Evolutionary conservation across 73 alveolate genomes (phyloP).

Genomic region (Blepharisma japonicum): DNA sequence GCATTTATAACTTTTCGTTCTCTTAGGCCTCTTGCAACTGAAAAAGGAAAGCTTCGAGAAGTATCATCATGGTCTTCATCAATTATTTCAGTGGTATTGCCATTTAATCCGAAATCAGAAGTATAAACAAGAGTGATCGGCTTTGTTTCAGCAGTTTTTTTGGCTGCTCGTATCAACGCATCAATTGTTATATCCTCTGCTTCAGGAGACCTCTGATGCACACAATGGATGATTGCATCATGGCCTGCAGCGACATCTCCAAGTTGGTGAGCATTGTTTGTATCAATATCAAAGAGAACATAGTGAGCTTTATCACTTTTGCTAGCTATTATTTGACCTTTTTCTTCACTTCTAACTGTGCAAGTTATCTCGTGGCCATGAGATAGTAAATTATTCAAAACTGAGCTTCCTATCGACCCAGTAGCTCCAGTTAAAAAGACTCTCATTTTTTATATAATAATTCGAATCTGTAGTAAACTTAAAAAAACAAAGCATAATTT

Average conservation of each 20-base stretch:
- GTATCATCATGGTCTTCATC: no score
- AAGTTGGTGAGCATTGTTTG: neutral
- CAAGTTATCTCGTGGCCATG: conserved; percentile 1
- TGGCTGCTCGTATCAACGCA: conserved; percentile 10
- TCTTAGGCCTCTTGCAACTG: no score
- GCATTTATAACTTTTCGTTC: neutral
- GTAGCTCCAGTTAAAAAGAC: conserved; percentile 11
- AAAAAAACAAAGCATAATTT: no score
- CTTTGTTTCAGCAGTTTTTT: neutral
- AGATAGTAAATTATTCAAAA: neutral
- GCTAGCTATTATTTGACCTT: neutral
- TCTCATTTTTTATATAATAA: neutral
- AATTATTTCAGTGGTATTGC: no score
- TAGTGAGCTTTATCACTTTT: neutral
- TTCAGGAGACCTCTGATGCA: neutral
- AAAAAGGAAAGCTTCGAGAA: no score
- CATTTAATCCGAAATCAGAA: neutral
- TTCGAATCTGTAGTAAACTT: no score
- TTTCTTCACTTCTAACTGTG: conserved; percentile 9
- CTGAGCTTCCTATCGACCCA: conserved; percentile 10
- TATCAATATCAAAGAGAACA: neutral
- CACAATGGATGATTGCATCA: neutral
- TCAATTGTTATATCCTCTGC: neutral
- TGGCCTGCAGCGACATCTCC: neutral
- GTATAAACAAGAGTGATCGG: neutral